Evolutionary conservation across 2,329 filamentous ascomycete species (phyloP), one percentile per base, ranked within the genome.

Genomic region (Cercospora canescens): DNA sequence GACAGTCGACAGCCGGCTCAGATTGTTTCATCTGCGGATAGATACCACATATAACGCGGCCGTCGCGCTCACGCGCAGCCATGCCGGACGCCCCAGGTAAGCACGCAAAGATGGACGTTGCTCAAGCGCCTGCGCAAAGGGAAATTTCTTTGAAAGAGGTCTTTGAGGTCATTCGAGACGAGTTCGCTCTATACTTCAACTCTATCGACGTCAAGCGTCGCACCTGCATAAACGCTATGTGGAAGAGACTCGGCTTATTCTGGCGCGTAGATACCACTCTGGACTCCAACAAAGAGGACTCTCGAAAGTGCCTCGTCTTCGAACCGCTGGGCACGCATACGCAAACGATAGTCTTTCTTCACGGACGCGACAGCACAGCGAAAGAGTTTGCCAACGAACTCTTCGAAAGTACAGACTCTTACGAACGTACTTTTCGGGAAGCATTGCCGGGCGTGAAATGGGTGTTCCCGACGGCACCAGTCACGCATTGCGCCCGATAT

Each of bases 341-440:
- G 0, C 79, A 84, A 57, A 84, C 81, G 0, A 66, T 84, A 45
- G 81, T 85, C 39, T 76, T 83, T 45, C 78, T 85, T 11, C 82
- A 85, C 58, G 82, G 81, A 6, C 75, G 80, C 39, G 80, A 80
- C 66, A 82, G 80, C 67, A 74, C 69, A 2, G 76, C 74, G n/a
- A 21, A 68, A 1, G 77, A 81, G 30, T 83, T 83, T 59, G 76
- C 78, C 0, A 59, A 52, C 11, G 80, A 83, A 59, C 70, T 84
- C 52, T 80, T 84, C 69, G 76, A 77, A 62, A 74, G 71, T 41
- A 69, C 76, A 62, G 70, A 70, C 16, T 73, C 71, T 14, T 68
- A 73, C 41, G 66, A 60, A 28, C 63, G 73, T 45, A 75, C 74
- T 6, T 71, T 81, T 5, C 71, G 68, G 11, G 69, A 77, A 37